Evolutionary conservation across 192 early-diverging fungal species (phyloP).

Genomic region (Lobosporangium transversale): DNA sequence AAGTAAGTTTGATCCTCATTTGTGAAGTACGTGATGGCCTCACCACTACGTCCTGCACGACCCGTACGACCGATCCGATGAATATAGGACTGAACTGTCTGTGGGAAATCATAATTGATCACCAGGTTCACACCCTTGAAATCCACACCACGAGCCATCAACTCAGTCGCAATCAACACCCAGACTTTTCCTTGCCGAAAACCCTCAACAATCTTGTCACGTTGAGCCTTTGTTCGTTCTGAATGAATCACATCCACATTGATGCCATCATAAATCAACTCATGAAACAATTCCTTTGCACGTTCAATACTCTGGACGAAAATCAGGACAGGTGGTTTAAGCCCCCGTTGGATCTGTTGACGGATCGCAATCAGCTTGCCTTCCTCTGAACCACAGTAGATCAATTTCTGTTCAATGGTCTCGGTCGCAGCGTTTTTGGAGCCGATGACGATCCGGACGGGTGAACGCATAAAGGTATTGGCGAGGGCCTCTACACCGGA

Average conservation of each 20-base stretch:
- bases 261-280: constrained; percentile 96
- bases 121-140: constrained; percentile 98
- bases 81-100: constrained; percentile 91
- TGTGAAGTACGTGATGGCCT: constrained; percentile 96
- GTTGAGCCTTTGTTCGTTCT: constrained; percentile 91
- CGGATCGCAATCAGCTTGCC: constrained; percentile 95
- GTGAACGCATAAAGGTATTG: constrained; percentile 89
- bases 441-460: constrained; percentile 90
- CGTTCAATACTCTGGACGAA: constrained; percentile 98
- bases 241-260: constrained; percentile 99
- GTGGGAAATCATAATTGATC: constrained; percentile 99
- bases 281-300: constrained; percentile 95
- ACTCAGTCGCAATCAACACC: constrained; percentile 96
- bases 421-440: constrained; percentile 92
- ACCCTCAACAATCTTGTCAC: constrained; percentile 89
- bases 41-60: constrained; percentile 90
- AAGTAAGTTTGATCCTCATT: constrained; percentile 91
- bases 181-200: constrained; percentile 92
- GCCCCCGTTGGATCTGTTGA: constrained; percentile 81
- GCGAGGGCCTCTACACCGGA: constrained; percentile 92
- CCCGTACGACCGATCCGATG: constrained; percentile 99
- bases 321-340: constrained; percentile 93
- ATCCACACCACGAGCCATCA: constrained; percentile 99
- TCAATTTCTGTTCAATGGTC: constrained; percentile 87
- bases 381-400: constrained; percentile 92